These are phyloP conservation scores for Flaveria robusta DNA, from an alignment of 129 eudicot genomes.

Conservation along the genomic window DNA sequence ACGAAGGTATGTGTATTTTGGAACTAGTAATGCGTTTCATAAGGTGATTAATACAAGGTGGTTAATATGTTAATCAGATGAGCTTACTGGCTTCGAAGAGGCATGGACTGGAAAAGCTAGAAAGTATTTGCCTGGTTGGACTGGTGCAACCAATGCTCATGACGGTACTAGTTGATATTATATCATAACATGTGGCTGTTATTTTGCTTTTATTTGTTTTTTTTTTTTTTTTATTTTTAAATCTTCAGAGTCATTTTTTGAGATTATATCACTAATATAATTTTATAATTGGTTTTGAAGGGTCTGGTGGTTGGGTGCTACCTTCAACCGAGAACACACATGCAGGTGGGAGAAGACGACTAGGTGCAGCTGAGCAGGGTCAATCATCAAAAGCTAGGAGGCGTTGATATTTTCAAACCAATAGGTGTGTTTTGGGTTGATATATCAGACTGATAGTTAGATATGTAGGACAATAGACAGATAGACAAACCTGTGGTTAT, in stretches of 20 bases:
- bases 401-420: background rate
- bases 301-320: conserved; percentile 59
- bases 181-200: background rate
- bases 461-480: background rate
- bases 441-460: background rate
- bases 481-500: background rate
- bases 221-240: background rate
- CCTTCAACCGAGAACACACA: conserved; percentile 46
- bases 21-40: conserved; percentile 3
- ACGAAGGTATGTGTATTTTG: conserved; percentile 47
- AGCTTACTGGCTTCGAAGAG: conserved; percentile 67
- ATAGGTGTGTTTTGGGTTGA: background rate
- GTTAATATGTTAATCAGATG: conserved; percentile 47
- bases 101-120: conserved; percentile 72
- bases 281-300: conserved; percentile 19
- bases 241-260: background rate
- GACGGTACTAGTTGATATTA: conserved; percentile 10
- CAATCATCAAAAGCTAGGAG: conserved; percentile 27
- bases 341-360: conserved; percentile 25
- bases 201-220: background rate
- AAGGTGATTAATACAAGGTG: background rate
- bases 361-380: conserved; percentile 7
- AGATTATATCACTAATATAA: background rate
- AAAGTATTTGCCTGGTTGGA: conserved; percentile 63
- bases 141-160: conserved; percentile 34